A percentile compares a stretch with the other conserved stretches of the same genome.
phyloP scores from a whole-genome alignment of 2,329 filamentous ascomycete genomes.

The Bertia moriformis region DNA sequence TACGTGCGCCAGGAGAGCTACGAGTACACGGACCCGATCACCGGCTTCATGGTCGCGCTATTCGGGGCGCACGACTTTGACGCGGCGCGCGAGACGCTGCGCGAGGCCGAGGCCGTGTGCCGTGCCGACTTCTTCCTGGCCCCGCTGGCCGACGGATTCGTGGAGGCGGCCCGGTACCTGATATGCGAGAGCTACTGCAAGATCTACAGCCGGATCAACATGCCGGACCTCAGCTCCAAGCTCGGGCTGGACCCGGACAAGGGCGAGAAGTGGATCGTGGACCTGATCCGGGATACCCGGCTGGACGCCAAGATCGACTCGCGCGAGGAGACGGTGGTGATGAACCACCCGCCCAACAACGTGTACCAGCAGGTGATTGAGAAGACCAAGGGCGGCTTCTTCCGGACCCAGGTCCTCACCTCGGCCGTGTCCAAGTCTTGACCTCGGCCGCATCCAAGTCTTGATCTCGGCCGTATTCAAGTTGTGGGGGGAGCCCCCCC shows the following conservation, averaged over 20 bases:
- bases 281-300: conserved; percentile 91
- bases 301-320: conserved; percentile 99
- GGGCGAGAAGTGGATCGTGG: conserved; percentile 99
- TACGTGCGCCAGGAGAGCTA: conserved; percentile 95
- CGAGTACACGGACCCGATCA: conserved; percentile 92
- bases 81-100: conserved; percentile 79
- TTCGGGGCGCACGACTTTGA: conserved; percentile 74
- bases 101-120: conserved; percentile 77
- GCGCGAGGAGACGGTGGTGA: conserved; percentile 93
- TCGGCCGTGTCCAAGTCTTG: neutral
- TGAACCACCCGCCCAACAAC: conserved; percentile 97
- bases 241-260: conserved; percentile 86
- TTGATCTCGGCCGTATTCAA: too few species aligned
- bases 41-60: conserved; percentile 87
- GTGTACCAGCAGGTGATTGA: conserved; percentile 99
- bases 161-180: conserved; percentile 84
- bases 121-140: conserved; percentile 91
- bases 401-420: conserved; percentile 87
- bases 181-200: conserved; percentile 99
- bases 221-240: conserved; percentile 84
- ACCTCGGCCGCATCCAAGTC: too few species aligned
- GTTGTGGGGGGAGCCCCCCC: too few species aligned
- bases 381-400: conserved; percentile 96
- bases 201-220: conserved; percentile 97
- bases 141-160: conserved; percentile 70